A percentile compares a stretch with the other conserved stretches of the same genome.
These are phyloP conservation scores for Albifimbria verrucaria DNA, from an alignment of 2,329 filamentous ascomycete genomes.

Conservation along the genomic window DNA sequence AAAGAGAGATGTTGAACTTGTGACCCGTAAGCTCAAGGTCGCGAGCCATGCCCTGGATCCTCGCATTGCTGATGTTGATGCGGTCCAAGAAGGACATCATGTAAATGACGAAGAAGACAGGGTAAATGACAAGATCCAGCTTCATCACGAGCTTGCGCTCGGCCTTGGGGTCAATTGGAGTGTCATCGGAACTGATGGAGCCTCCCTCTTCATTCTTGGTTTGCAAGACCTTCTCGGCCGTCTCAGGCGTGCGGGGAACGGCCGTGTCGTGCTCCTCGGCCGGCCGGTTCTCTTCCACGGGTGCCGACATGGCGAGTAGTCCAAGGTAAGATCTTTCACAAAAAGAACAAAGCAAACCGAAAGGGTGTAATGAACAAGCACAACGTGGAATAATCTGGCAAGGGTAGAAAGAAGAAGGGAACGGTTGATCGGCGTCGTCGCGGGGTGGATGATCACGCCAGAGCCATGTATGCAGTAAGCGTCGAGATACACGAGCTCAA, in stretches of 20 bases:
- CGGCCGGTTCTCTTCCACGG: slow-evolving; percentile 13
- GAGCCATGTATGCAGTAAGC: neutral
- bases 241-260: neutral
- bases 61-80: slow-evolving; percentile 45
- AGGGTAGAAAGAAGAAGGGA: neutral
- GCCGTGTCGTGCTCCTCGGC: neutral
- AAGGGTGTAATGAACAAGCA: neutral
- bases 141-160: slow-evolving; percentile 36
- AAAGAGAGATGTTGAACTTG: slow-evolving; percentile 41
- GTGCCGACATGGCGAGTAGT: slow-evolving; percentile 9
- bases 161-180: slow-evolving; percentile 24
- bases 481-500: too few species aligned
- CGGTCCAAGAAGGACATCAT: slow-evolving; percentile 41
- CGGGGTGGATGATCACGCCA: neutral
- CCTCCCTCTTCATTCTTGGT: neutral
- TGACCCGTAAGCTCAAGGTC: slow-evolving; percentile 39
- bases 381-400: neutral
- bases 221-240: neutral
- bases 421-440: neutral
- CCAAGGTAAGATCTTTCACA: neutral
- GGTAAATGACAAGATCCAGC: slow-evolving; percentile 37
- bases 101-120: slow-evolving; percentile 38
- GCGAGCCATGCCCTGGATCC: slow-evolving; percentile 38
- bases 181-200: neutral
- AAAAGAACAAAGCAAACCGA: neutral